phyloP scores from a whole-genome alignment of 768 basidiomycete species.

The Ramaria sp. region DNA sequence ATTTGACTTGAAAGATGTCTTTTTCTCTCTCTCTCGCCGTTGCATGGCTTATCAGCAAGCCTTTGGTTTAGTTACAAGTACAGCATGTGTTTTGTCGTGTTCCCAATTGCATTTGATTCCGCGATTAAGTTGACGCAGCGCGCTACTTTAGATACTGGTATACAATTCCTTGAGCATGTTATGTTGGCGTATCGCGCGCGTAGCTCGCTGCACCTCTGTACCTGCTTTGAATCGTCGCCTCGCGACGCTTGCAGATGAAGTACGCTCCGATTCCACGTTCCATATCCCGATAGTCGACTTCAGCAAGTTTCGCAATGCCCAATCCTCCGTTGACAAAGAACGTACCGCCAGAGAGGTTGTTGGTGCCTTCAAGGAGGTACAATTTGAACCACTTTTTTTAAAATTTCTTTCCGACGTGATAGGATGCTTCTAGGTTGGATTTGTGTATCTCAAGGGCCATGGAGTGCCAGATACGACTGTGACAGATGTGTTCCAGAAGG shows the following conservation, averaged over 20 bases:
- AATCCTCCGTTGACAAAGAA: constrained; percentile 44
- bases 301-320: constrained; percentile 44
- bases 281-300: constrained; percentile 75
- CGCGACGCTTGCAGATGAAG: constrained; percentile 20
- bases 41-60: not conserved
- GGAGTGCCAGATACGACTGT: constrained; percentile 53
- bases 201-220: too few species aligned
- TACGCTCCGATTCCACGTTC: constrained; percentile 31
- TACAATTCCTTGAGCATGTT: not conserved
- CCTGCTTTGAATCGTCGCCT: not conserved
- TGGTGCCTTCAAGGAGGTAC: constrained; percentile 54
- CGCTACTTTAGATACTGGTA: not conserved
- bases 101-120: not conserved
- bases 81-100: not conserved
- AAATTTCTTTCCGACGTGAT: not conserved
- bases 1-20: not conserved
- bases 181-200: not conserved
- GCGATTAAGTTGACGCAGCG: too few species aligned
- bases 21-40: not conserved
- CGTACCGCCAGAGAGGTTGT: constrained; percentile 49
- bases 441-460: constrained; percentile 68
- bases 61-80: not conserved
- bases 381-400: not conserved
- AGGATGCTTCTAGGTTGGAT: constrained; percentile 37
- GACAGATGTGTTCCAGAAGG: constrained; percentile 54